A percentile compares a stretch with the other conserved stretches of the same genome.
Conservation (phyloP, 805 yeast species). For the Spathaspora boniae region DNA sequence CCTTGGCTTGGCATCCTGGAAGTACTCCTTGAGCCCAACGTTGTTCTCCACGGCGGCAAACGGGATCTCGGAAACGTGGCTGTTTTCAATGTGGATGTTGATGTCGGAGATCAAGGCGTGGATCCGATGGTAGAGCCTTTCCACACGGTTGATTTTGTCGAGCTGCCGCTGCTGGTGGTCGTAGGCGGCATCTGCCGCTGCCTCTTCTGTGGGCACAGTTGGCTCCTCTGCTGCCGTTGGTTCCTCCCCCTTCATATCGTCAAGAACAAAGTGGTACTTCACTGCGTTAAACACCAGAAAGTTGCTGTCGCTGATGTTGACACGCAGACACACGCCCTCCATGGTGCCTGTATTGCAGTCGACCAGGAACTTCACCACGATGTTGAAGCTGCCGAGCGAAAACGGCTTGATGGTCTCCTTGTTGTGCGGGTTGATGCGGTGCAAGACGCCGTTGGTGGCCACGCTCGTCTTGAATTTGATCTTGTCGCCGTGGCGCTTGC, state of each 20-base stretch:
- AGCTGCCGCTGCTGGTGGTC: not conserved
- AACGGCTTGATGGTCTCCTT: constrained; percentile 6
- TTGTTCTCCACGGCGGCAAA: constrained; percentile 23
- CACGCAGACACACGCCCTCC: constrained; percentile 5
- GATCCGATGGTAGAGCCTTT: constrained; percentile 16
- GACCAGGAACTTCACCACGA: constrained; percentile 7
- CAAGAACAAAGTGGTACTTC: constrained; percentile 3
- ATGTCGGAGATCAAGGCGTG: constrained; percentile 22
- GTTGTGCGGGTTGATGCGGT: not conserved
- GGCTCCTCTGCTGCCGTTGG: constrained; percentile 3
- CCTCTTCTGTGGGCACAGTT: not conserved
- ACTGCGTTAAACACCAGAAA: constrained; percentile 8
- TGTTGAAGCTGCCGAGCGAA: constrained; percentile 2
- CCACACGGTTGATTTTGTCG: constrained; percentile 7
- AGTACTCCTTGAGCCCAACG: constrained; percentile 19
- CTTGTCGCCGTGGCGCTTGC: constrained; percentile 13
- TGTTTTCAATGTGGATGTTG: constrained; percentile 25
- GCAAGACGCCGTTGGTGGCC: constrained; percentile 10
- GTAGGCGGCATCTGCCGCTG: no score
- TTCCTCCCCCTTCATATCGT: not conserved
- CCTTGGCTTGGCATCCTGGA: constrained; percentile 16
- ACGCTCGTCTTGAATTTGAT: constrained; percentile 17
- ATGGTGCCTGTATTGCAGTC: constrained; percentile 1
- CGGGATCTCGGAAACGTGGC: constrained; percentile 26
- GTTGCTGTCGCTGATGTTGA: constrained; percentile 9